Evolutionary conservation across 2,329 filamentous ascomycete genomes (phyloP).

Genomic region (Neofusicoccum cordaticola): DNA sequence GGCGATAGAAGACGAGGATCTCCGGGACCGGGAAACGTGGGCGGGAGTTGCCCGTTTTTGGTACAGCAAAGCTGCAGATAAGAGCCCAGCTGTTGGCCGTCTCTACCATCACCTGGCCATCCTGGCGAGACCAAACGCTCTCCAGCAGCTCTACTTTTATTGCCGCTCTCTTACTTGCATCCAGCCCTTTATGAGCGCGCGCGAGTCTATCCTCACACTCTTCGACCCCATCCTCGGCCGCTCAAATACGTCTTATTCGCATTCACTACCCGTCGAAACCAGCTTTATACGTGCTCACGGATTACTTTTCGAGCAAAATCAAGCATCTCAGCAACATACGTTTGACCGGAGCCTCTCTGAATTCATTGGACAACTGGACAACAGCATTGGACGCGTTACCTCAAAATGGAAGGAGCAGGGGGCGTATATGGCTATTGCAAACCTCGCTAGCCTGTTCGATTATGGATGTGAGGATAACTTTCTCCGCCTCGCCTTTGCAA

Average conservation of each 20-base stretch:
- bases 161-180: slow-evolving; percentile 67
- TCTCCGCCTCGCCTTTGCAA: slow-evolving; percentile 22
- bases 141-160: slow-evolving; percentile 73
- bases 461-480: slow-evolving; percentile 51
- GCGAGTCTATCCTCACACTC: slow-evolving; percentile 67
- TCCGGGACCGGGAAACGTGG: slow-evolving; percentile 76
- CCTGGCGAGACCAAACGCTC: slow-evolving; percentile 64
- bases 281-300: slow-evolving; percentile 64
- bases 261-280: slow-evolving; percentile 51
- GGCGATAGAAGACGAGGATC: slow-evolving; percentile 84
- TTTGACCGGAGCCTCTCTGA: slow-evolving; percentile 47
- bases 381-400: slow-evolving; percentile 53
- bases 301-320: slow-evolving; percentile 57
- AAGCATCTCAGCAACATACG: slow-evolving; percentile 22
- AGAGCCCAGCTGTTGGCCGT: slow-evolving; percentile 69
- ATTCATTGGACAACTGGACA: slow-evolving; percentile 56
- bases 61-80: slow-evolving; percentile 81
- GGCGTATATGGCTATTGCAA: slow-evolving; percentile 58
- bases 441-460: slow-evolving; percentile 52
- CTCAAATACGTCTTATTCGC: slow-evolving; percentile 27
- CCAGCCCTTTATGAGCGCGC: slow-evolving; percentile 64
- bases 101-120: slow-evolving; percentile 89
- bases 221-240: slow-evolving; percentile 55
- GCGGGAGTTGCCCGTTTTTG: slow-evolving; percentile 74
- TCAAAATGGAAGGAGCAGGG: slow-evolving; percentile 57